Conservation (phyloP, 2,329 filamentous ascomycete species). For the Neurospora crassa region DNA sequence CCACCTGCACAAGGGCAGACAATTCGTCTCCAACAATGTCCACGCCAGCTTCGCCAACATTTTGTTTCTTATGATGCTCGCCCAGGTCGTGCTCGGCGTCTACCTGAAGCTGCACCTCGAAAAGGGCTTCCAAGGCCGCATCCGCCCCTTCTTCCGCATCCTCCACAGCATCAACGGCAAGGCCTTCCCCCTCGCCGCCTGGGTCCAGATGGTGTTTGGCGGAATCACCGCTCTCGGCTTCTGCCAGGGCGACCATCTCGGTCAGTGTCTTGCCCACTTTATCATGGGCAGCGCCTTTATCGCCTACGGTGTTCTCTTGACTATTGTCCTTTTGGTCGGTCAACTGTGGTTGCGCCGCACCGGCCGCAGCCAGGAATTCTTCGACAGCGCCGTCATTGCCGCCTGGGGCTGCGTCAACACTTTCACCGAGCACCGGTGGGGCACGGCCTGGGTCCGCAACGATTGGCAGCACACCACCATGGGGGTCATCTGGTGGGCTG, state of each 20-base stretch:
- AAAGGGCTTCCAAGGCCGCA: slow-evolving; percentile 68
- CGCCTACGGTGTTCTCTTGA: slow-evolving; percentile 80
- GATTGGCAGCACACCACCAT: slow-evolving; percentile 98
- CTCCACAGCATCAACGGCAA: slow-evolving; percentile 79
- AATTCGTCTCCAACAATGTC: slow-evolving; percentile 66
- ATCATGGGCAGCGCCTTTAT: slow-evolving; percentile 99
- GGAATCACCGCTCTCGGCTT: slow-evolving; percentile 89
- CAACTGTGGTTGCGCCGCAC: slow-evolving; percentile 77
- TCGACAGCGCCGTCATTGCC: slow-evolving; percentile 83
- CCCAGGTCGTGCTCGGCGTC: slow-evolving; percentile 69
- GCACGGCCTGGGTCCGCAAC: slow-evolving; percentile 77
- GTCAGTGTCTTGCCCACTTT: slow-evolving; percentile 92
- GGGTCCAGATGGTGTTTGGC: slow-evolving; percentile 93
- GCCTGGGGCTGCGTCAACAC: slow-evolving; percentile 97
- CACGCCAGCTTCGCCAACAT: slow-evolving; percentile 73
- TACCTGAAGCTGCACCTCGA: slow-evolving; percentile 88
- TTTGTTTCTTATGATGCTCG: slow-evolving; percentile 69
- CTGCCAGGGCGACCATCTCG: slow-evolving; percentile 82
- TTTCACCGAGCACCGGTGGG: slow-evolving; percentile 96
- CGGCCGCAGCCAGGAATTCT: slow-evolving; percentile 91
- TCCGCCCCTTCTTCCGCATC: slow-evolving; percentile 62
- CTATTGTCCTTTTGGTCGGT: slow-evolving; percentile 77
- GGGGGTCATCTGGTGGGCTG: slow-evolving; percentile 98
- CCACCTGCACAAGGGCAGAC: slow-evolving; percentile 79
- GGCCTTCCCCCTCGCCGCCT: slow-evolving; percentile 73